Conservation (phyloP, 768 basidiomycete genomes). For the Kwoniella heveanensis region DNA sequence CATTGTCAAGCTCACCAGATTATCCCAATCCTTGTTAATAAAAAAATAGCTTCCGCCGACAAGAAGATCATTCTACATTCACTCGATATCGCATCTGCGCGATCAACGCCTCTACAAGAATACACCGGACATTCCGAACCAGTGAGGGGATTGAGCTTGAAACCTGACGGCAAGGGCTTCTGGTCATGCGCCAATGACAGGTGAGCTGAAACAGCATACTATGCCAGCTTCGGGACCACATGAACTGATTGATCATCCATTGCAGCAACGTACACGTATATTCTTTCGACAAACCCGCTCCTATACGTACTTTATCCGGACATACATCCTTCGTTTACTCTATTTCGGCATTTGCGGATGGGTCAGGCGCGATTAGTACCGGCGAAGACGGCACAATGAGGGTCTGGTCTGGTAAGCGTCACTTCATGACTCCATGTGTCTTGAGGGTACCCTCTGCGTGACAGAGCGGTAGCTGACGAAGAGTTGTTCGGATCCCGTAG, state of each 20-base stretch:
- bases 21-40: not conserved
- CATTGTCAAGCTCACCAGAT: too few relatives aligned
- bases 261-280: constrained; percentile 86
- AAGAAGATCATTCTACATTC: constrained; percentile 89
- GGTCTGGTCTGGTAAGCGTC: constrained; percentile 78
- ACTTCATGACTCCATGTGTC: too few relatives aligned
- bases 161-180: constrained; percentile 76
- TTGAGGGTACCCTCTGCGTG: too few relatives aligned
- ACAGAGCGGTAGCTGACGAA: not conserved
- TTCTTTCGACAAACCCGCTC: constrained; percentile 72
- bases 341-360: constrained; percentile 72
- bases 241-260: not conserved
- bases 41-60: constrained; percentile 78
- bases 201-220: constrained; percentile 59
- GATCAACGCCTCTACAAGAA: constrained; percentile 66
- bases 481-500: constrained; percentile 56
- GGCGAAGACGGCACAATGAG: constrained; percentile 93
- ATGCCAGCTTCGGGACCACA: too few relatives aligned
- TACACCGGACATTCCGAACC: constrained; percentile 88
- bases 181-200: constrained; percentile 95
- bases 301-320: constrained; percentile 71
- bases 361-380: constrained; percentile 76
- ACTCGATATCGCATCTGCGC: constrained; percentile 59
- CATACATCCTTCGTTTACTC: constrained; percentile 98
- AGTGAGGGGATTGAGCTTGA: constrained; percentile 77